These are phyloP conservation scores for Mycena epipterygia DNA, from an alignment of 768 basidiomycete genomes.

Conservation along the genomic window DNA sequence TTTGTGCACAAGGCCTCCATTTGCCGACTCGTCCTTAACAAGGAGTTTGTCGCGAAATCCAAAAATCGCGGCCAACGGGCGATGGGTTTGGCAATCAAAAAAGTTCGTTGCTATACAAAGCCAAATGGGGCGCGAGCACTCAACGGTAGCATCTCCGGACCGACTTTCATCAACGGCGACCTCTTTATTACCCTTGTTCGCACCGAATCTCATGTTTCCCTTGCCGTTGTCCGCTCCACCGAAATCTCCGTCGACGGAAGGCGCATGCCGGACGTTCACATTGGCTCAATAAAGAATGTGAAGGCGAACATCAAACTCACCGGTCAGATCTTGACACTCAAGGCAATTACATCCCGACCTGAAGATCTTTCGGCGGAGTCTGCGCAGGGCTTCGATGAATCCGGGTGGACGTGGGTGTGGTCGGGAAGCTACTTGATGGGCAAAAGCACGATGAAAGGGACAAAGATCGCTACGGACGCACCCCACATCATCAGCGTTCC, in stretches of 20 bases:
- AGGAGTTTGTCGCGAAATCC: slow-evolving; percentile 21
- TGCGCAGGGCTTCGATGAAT: not conserved
- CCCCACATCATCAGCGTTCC: not conserved
- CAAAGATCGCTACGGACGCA: not conserved
- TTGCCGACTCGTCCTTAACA: slow-evolving; percentile 7
- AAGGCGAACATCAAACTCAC: slow-evolving; percentile 6
- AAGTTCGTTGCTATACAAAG: not conserved
- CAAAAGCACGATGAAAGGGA: not conserved
- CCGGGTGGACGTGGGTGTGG: slow-evolving; percentile 7
- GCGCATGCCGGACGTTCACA: not conserved
- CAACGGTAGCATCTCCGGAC: not conserved
- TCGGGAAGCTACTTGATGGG: not conserved
- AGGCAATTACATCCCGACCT: not conserved
- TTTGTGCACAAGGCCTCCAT: slow-evolving; percentile 12
- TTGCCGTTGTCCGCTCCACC: not conserved
- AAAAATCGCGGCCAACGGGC: not conserved
- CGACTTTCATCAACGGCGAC: not conserved
- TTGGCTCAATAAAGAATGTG: not conserved
- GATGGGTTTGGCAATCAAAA: not conserved
- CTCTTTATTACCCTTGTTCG: slow-evolving; percentile 1
- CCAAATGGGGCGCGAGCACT: not conserved
- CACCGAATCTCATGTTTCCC: not conserved
- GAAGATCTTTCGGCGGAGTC: not conserved
- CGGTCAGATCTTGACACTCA: slow-evolving; percentile 6
- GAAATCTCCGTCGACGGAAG: not conserved